Conservation (phyloP, 108 stramenopile genomes). For the Cyclotella sp. region DNA sequence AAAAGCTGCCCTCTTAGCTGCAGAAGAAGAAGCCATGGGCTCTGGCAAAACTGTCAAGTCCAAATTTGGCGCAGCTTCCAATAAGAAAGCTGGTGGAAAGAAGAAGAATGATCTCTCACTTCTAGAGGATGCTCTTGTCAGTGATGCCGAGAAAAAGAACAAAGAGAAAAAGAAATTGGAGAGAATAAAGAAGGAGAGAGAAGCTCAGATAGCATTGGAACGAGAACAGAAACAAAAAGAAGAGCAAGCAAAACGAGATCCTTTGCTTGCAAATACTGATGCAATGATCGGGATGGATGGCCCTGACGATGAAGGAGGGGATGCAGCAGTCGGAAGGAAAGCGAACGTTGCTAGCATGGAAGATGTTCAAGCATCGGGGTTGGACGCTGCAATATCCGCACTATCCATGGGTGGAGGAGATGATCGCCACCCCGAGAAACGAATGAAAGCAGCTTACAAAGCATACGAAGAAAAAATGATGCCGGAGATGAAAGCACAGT, state of each 20-base stretch:
- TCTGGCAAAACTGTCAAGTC: slow-evolving; percentile 59
- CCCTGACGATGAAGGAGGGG: slow-evolving; percentile 40
- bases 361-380: slow-evolving; percentile 64
- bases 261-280: slow-evolving; percentile 72
- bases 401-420: slow-evolving; percentile 48
- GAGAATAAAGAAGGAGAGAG: slow-evolving; percentile 59
- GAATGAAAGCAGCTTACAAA: slow-evolving; percentile 84
- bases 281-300: slow-evolving; percentile 59
- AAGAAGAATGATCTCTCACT: slow-evolving; percentile 70
- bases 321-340: slow-evolving; percentile 45
- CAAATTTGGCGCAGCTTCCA: slow-evolving; percentile 41
- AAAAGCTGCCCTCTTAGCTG: slow-evolving; percentile 72
- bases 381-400: slow-evolving; percentile 51
- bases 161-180: slow-evolving; percentile 67
- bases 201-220: slow-evolving; percentile 50
- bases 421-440: slow-evolving; percentile 60
- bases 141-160: slow-evolving; percentile 84
- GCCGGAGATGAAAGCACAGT: slow-evolving; percentile 80
- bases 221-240: slow-evolving; percentile 47
- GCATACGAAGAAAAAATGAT: slow-evolving; percentile 91
- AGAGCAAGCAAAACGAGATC: slow-evolving; percentile 60
- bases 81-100: slow-evolving; percentile 53
- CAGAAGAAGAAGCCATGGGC: slow-evolving; percentile 64
- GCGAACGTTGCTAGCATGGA: slow-evolving; percentile 67
- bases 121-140: slow-evolving; percentile 77